These are phyloP conservation scores for Puccinia brachypodii DNA, from an alignment of 1,284 basidiomycete genomes.

Conservation along the genomic window DNA sequence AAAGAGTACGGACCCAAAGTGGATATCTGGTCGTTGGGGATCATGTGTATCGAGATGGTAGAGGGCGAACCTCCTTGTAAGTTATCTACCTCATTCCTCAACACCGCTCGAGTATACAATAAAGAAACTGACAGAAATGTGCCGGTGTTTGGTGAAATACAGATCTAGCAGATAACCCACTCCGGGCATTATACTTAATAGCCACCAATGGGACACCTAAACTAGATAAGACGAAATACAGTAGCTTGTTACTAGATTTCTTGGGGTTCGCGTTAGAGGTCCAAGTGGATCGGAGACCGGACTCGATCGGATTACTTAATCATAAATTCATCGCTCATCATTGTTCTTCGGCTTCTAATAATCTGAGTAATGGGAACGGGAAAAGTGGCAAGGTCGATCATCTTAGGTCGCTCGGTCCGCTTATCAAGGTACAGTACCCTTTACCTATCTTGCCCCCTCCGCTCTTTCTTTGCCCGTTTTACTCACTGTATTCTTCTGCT, in stretches of 20 bases:
- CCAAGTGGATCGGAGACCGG: conserved; percentile 87
- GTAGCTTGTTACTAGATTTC: conserved; percentile 84
- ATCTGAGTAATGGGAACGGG: no score
- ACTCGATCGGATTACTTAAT: conserved; percentile 74
- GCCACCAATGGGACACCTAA: conserved; percentile 98
- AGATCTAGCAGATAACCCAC: conserved; percentile 56
- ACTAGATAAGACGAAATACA: conserved; percentile 87
- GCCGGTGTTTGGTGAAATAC: neutral
- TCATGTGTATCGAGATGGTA: conserved; percentile 91
- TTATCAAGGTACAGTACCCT: conserved; percentile 22
- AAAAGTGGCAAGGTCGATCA: conserved; percentile 14
- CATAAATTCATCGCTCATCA: conserved; percentile 30
- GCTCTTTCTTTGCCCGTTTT: neutral
- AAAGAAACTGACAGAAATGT: neutral
- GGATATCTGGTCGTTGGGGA: conserved; percentile 96
- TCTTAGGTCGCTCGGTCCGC: conserved; percentile 34
- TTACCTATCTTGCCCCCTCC: neutral
- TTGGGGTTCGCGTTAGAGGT: conserved; percentile 87
- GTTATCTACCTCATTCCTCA: conserved; percentile 60
- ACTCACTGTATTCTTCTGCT: neutral
- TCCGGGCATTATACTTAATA: conserved; percentile 75
- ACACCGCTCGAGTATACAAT: neutral
- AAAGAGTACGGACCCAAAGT: conserved; percentile 99
- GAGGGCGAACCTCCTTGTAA: conserved; percentile 96
- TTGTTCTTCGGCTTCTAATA: neutral